Base-by-base conservation (phyloP, 148 eudicot genomes). In the Fagopyrum homotropicum region DNA sequence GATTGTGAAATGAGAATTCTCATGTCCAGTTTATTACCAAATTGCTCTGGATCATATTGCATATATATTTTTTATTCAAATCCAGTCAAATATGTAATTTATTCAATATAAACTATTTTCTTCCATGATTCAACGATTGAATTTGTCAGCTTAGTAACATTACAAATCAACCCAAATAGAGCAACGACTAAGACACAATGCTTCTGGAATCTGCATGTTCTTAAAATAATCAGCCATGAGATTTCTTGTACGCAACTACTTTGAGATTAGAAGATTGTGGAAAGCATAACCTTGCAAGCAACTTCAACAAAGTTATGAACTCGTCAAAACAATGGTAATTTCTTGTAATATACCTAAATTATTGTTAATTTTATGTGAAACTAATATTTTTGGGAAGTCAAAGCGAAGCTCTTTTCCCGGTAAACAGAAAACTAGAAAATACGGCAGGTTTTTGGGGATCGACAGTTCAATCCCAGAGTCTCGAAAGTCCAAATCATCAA, bases 241-340 rank as follows among this genome's bases (percentile, higher is more conserved):
- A 60, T 60, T 7, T 60, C 68, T 60, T 60, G 30, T 60, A 60
- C 68, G 40, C 43, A 60, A 60, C 68, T 60, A 59, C 30, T 35
- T 2, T 8, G 5, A 19, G 35, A 59, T 19, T 49, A 35, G 40
- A 15, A 54, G 59, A 2, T 14, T 14, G 7, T 54, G 59, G 16
- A 54, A 14, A 29, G 6, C 8, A 60, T 9, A 7, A 60, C 9
- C 43, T 60, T 26, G 43, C 43, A 60, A 26, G 68, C 19, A 26
- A 60, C 12, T 29, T 29, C 9, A 60, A 15, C 30, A 17, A 19
- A 59, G 30, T 59, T 19, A 5, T 5, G 11, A 60, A 8, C 22
- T 59, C 66, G 29, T 60, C 29, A 60, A 60, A 15, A 60, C 22
- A 60, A 60, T 22, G 40, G 40, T 35, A 1, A 35, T 1, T 35